phyloP scores from a whole-genome alignment of 1,139 yeast species.

The Diutina neorugosa region DNA sequence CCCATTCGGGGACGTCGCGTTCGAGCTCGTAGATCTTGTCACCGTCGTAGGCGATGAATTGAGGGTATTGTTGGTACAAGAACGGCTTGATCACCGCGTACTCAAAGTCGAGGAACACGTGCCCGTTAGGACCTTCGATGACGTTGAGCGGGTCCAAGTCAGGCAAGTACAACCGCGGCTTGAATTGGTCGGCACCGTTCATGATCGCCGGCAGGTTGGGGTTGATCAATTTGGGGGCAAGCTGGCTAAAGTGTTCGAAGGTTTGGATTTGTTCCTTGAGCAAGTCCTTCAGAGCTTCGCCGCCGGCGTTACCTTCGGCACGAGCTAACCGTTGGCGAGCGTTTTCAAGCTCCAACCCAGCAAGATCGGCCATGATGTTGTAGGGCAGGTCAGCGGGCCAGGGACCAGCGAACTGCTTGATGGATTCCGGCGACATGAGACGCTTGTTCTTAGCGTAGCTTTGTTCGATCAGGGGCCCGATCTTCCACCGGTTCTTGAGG shows the following conservation, averaged over 20 bases:
- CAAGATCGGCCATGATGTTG: slow-evolving; percentile 52
- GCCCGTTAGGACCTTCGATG: slow-evolving; percentile 16
- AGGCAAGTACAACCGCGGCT: slow-evolving; percentile 67
- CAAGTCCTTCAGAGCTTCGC: slow-evolving; percentile 25
- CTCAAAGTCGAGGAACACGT: slow-evolving; percentile 66
- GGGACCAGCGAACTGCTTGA: slow-evolving; percentile 56
- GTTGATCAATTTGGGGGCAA: slow-evolving; percentile 47
- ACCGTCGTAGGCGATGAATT: slow-evolving; percentile 77
- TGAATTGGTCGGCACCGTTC: slow-evolving; percentile 50
- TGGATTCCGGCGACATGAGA: slow-evolving; percentile 29
- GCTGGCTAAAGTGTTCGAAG: slow-evolving; percentile 43
- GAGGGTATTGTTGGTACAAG: slow-evolving; percentile 64
- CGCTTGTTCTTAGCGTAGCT: slow-evolving; percentile 60
- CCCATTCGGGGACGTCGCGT: slow-evolving; percentile 64
- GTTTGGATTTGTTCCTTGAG: slow-evolving; percentile 41
- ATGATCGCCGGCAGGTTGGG: slow-evolving; percentile 36
- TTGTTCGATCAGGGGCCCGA: slow-evolving; percentile 83
- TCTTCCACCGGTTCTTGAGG: slow-evolving; percentile 64
- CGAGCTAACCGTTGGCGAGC: slow-evolving; percentile 42
- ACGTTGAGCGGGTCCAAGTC: slow-evolving; percentile 90
- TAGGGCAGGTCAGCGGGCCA: slow-evolving; percentile 50
- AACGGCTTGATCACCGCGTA: slow-evolving; percentile 72
- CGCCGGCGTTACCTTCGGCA: slow-evolving; percentile 34
- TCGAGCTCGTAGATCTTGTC: slow-evolving; percentile 67
- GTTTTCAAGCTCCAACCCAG: slow-evolving; percentile 54